phyloP scores from a whole-genome alignment of 352 stramenopile genomes.

The Ochromonadaceae sp. region DNA sequence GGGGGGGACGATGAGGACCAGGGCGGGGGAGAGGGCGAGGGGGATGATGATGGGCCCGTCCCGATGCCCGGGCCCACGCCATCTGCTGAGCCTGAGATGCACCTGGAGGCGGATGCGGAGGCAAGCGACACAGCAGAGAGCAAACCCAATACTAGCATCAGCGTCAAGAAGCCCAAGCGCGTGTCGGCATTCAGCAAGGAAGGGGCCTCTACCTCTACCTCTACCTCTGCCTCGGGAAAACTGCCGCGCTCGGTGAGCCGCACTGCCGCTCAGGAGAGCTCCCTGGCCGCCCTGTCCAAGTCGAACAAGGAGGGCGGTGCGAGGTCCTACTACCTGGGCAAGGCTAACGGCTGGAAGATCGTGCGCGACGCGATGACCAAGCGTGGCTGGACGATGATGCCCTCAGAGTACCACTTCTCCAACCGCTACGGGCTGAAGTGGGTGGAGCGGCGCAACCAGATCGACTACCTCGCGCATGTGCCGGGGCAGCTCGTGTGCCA shows the following conservation, averaged over 20 bases:
- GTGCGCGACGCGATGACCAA: constrained; percentile 18
- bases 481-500: constrained; percentile 24
- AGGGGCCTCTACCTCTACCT: too few species aligned
- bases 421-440: constrained; percentile 24
- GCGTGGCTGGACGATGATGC: constrained; percentile 23
- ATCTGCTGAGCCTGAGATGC: background rate
- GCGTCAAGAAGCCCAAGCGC: background rate
- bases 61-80: background rate
- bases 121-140: background rate
- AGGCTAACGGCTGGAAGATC: constrained; percentile 28
- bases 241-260: too few species aligned
- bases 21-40: background rate
- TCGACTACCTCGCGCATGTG: constrained; percentile 21
- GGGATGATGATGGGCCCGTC: background rate
- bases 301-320: too few species aligned
- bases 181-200: too few species aligned
- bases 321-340: constrained; percentile 26
- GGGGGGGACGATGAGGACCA: background rate
- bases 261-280: too few species aligned
- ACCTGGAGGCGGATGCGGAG: background rate
- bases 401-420: constrained; percentile 27
- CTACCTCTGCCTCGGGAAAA: too few species aligned
- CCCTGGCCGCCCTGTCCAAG: too few species aligned
- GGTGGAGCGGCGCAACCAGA: constrained; percentile 26
- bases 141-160: background rate